Conservation (phyloP, 2,329 filamentous ascomycete genomes). For the Eutypa lata region DNA sequence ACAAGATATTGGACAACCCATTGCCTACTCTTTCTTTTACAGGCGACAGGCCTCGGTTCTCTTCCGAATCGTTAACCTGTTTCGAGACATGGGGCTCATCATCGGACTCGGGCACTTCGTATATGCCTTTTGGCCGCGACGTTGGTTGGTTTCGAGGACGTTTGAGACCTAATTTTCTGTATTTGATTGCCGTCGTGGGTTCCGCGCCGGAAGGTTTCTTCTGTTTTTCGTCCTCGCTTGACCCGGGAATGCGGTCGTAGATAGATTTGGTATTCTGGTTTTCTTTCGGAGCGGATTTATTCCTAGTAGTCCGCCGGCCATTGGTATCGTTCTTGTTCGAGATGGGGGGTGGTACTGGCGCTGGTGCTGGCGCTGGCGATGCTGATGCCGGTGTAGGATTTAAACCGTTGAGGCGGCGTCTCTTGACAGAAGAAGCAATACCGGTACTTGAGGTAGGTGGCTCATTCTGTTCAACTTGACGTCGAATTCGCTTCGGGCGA, state of each 20-base stretch:
- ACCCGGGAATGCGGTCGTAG: not conserved
- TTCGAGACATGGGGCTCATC: slow-evolving; percentile 16
- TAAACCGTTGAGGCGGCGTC: not conserved
- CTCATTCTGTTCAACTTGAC: not conserved
- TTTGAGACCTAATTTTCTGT: not conserved
- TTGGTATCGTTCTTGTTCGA: not conserved
- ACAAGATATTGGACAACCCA: slow-evolving; percentile 5
- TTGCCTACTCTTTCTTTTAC: slow-evolving; percentile 9
- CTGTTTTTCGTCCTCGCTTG: not conserved
- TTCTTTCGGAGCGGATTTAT: not conserved
- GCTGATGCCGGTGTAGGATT: not conserved
- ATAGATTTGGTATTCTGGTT: not conserved
- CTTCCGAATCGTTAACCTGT: slow-evolving; percentile 1
- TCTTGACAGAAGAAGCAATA: not conserved
- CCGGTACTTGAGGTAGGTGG: not conserved
- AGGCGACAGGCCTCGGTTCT: slow-evolving; percentile 10
- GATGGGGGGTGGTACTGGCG: not conserved
- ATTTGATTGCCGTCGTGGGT: not conserved
- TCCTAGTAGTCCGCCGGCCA: not conserved
- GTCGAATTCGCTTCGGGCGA: not conserved
- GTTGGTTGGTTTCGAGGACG: not conserved
- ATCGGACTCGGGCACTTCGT: slow-evolving; percentile 27
- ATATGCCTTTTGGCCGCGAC: slow-evolving; percentile 12
- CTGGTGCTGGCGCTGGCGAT: not conserved
- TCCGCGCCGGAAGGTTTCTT: not conserved